phyloP scores from a whole-genome alignment of 2,329 filamentous ascomycete species.

The Cladosporium sp. region DNA sequence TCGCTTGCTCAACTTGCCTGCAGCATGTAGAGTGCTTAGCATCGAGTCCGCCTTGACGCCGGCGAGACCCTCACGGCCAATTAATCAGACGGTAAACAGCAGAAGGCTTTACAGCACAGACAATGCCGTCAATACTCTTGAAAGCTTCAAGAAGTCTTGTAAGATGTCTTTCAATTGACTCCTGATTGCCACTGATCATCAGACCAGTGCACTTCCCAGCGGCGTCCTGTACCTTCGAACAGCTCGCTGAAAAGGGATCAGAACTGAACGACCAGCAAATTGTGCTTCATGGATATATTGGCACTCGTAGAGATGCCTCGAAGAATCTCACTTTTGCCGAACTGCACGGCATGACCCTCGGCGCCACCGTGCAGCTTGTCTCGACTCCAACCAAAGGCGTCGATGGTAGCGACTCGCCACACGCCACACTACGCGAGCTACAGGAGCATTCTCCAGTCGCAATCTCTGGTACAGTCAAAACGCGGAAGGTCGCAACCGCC shows the following conservation, averaged over 20 bases:
- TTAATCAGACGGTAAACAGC: not conserved
- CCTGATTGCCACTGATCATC: not conserved
- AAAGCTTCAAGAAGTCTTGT: conserved; percentile 28
- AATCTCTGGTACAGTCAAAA: conserved; percentile 47
- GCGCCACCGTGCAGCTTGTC: conserved; percentile 37
- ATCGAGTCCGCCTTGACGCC: not conserved
- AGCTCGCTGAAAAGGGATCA: conserved; percentile 24
- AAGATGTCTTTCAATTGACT: not conserved
- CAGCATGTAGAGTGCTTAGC: not conserved
- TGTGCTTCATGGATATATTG: conserved; percentile 67
- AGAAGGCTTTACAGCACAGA: not conserved
- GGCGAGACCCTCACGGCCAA: not conserved
- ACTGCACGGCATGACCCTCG: conserved; percentile 39
- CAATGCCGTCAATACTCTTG: conserved; percentile 6
- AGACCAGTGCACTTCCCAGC: conserved; percentile 36
- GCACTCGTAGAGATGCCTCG: conserved; percentile 62
- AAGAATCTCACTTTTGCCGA: conserved; percentile 69
- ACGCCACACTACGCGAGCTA: conserved; percentile 22
- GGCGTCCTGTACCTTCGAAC: conserved; percentile 36
- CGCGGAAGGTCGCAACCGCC: conserved; percentile 32
- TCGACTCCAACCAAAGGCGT: conserved; percentile 25
- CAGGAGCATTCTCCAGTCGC: conserved; percentile 50
- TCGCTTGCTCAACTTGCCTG: conserved; percentile 1
- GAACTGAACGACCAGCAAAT: conserved; percentile 38
- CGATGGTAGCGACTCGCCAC: conserved; percentile 24